A percentile compares a stretch with the other conserved stretches of the same genome.
Conservation (phyloP, 345 rosid genomes). For the Populus alba region DNA sequence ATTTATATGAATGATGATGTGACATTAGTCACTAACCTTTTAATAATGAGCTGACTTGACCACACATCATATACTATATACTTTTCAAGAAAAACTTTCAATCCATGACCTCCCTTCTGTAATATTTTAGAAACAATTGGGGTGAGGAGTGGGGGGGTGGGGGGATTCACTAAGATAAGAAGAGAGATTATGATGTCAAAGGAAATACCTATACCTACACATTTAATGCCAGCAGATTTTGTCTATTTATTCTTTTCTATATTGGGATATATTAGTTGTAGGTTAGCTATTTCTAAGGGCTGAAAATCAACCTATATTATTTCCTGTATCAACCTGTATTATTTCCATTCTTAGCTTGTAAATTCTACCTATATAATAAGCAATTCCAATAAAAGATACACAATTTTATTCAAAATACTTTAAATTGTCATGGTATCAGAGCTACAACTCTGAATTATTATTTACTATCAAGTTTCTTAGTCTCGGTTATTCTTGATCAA, state of each 20-base stretch:
- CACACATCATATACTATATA: neutral
- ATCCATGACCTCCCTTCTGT: neutral
- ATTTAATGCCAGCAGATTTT: no score
- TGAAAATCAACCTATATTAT: no score
- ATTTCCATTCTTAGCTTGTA: no score
- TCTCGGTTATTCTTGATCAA: neutral
- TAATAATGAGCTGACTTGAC: neutral
- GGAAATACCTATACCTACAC: no score
- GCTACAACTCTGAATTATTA: neutral
- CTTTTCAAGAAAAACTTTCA: neutral
- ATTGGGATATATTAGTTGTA: no score
- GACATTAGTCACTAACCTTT: neutral
- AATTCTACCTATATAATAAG: no score
- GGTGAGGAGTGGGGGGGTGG: no score
- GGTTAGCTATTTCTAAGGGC: no score
- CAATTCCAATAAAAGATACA: no score
- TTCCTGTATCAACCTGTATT: no score
- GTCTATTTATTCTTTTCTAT: no score
- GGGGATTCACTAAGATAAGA: neutral
- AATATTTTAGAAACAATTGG: neutral
- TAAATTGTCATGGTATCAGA: neutral
- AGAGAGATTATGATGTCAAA: neutral
- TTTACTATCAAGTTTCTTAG: neutral
- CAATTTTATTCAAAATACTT: no score
- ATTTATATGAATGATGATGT: neutral